Evolutionary conservation across 164 flowering plant species (phyloP).

Genomic region (Umbilicus rupestris): DNA sequence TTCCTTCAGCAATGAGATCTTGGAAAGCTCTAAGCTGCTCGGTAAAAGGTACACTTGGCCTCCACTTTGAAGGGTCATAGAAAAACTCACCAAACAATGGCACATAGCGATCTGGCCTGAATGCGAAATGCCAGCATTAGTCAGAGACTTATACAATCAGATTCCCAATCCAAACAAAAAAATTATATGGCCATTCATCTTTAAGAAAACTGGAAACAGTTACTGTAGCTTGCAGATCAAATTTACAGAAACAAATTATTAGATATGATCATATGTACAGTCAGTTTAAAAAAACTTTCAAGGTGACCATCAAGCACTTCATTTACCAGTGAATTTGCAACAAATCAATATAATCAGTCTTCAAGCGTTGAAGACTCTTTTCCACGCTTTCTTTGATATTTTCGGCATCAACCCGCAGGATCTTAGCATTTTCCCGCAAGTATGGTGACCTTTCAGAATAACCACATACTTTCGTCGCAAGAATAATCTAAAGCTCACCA

Average conservation of each 20-base stretch:
- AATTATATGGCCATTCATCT: not conserved
- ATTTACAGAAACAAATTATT: not conserved
- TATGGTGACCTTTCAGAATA: conserved; percentile 65
- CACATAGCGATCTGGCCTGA: conserved; percentile 96
- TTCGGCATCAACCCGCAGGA: conserved; percentile 83
- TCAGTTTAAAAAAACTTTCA: not conserved
- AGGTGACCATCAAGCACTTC: not conserved
- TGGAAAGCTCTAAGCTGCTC: conserved; percentile 83
- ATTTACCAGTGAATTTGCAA: conserved; percentile 92
- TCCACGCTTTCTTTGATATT: conserved; percentile 92
- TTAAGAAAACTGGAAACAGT: not conserved
- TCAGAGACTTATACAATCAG: not conserved
- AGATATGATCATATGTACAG: not conserved
- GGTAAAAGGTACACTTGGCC: conserved; percentile 68
- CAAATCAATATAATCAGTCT: conserved; percentile 87
- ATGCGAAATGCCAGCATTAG: not conserved
- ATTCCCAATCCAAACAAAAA: not conserved
- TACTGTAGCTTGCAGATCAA: not conserved
- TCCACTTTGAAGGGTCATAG: conserved; percentile 77
- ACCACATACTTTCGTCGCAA: conserved; percentile 90
- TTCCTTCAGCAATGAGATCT: conserved; percentile 83
- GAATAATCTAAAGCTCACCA: conserved; percentile 38
- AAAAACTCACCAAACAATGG: conserved; percentile 67
- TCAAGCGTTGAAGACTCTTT: conserved; percentile 82
- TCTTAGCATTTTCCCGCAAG: conserved; percentile 58